A percentile compares a stretch with the other conserved stretches of the same genome.
phyloP scores from a whole-genome alignment of 441 rosid species.

The Aquilaria agallochum region DNA sequence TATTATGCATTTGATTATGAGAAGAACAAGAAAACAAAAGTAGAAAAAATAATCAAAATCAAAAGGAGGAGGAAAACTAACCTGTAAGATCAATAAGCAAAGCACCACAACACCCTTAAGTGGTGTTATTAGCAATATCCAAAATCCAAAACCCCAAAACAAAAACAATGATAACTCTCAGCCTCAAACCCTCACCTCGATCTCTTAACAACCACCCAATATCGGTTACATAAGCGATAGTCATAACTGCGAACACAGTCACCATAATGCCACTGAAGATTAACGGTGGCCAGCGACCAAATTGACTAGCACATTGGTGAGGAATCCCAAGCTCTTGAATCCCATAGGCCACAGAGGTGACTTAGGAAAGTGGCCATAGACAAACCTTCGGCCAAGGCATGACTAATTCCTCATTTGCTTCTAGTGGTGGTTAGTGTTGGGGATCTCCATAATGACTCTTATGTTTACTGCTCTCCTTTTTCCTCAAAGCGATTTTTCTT shows the following conservation, averaged over 20 bases:
- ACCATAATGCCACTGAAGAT: conserved; percentile 54
- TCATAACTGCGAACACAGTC: conserved; percentile 56
- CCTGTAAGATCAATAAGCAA: too few species aligned
- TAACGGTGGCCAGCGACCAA: conserved; percentile 91
- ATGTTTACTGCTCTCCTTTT: not conserved
- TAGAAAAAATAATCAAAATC: too few species aligned
- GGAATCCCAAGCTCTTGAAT: conserved; percentile 97
- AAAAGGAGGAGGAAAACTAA: too few species aligned
- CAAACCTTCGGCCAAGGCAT: conserved; percentile 32
- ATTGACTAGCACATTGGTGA: conserved; percentile 76
- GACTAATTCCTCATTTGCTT: conserved; percentile 17
- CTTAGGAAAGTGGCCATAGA: conserved; percentile 65
- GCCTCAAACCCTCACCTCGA: conserved; percentile 28
- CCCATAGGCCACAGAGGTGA: conserved; percentile 88
- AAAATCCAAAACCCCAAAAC: conserved; percentile 95
- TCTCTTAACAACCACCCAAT: conserved; percentile 91
- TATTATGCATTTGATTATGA: conserved; percentile 2
- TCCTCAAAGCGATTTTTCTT: conserved; percentile 3
- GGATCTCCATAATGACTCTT: conserved; percentile 30
- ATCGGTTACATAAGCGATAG: conserved; percentile 82
- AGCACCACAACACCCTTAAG: too few species aligned
- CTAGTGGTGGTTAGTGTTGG: conserved; percentile 34
- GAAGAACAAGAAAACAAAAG: not conserved
- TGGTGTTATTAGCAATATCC: conserved; percentile 22
- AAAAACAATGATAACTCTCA: conserved; percentile 68